phyloP scores from a whole-genome alignment of 805 yeast species.

The Debaryomyces castellii region DNA sequence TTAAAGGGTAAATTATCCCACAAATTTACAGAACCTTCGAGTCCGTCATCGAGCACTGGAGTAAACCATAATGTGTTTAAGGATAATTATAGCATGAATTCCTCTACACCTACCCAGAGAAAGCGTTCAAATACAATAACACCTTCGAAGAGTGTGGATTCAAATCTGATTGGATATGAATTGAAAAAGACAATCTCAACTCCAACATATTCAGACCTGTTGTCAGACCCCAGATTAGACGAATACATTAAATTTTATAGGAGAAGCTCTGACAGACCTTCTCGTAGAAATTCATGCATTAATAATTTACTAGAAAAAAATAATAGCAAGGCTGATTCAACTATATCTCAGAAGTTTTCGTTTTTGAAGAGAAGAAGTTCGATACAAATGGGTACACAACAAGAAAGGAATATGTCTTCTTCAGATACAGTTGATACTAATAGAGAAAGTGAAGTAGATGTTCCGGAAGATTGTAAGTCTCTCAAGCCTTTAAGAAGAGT shows the following conservation, averaged over 20 bases:
- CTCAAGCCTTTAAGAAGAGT: constrained; percentile 41
- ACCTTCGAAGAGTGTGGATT: background rate
- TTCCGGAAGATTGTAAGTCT: constrained; percentile 24
- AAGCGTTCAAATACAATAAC: background rate
- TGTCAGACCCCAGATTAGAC: constrained; percentile 31
- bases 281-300: constrained; percentile 12
- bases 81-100: constrained; percentile 13
- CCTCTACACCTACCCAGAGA: background rate
- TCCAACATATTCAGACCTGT: constrained; percentile 4
- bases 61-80: constrained; percentile 13
- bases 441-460: background rate
- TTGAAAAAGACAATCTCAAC: constrained; percentile 13
- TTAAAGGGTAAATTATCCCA: constrained; percentile 31
- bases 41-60: constrained; percentile 3
- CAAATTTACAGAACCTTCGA: constrained; percentile 5
- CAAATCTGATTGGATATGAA: background rate
- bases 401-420: constrained; percentile 1
- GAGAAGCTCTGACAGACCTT: constrained; percentile 15
- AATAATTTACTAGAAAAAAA: background rate
- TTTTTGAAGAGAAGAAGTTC: constrained; percentile 28
- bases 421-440: constrained; percentile 2
- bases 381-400: background rate
- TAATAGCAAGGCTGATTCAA: constrained; percentile 1
- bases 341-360: constrained; percentile 17
- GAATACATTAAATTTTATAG: constrained; percentile 36